Base-by-base conservation (phyloP, 805 yeast genomes). In the Kodamaea laetipori region DNA sequence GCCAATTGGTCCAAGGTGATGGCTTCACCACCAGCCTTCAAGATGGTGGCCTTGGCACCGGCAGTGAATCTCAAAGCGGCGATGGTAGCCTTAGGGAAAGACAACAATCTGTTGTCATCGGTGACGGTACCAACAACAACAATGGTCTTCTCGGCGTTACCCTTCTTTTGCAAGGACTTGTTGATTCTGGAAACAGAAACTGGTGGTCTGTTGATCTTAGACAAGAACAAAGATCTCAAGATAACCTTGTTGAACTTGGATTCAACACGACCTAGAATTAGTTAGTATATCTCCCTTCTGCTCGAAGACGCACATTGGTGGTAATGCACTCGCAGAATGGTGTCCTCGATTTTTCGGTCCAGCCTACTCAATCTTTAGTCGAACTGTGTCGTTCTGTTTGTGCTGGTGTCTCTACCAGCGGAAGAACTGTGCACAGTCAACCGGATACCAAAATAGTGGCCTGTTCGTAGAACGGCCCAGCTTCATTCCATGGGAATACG, bases 41-140 rank as follows among this genome's bases (percentile, higher is more conserved):
- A 64, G 73, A 94, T 94, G 76, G 87, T 89, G 69, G 97, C 97
- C 77, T 86, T 89, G 74, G 99, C 99, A 78, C 94, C 87, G 68
- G 94, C 95, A 64, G 99, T 94, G 90, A 94, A 90, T 80, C 96
- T 90, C 76, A 94, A 86, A 76, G 99, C 99, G 69, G 99, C 98
- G 65, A 94, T 88, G 58, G 98, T 87, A 68, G 92, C 78, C 85
- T 90, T 90, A 80, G 98, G 98, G 82, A 88, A 81, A 65, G 83
- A 88, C 60, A 81, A 78, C 73, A 94, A 76, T 82, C 98, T 90
- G 85, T 78, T 76, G 79, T 94, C 99, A 65, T 92, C 98, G 60
- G 99, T 94, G 67, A 94, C 95, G 76, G 99, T 94, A 78, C 99
- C 98, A 62, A 92, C 97, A 78, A 94, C 96, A 62, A 94, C 99